Conservation (phyloP, 768 basidiomycete species). For the Boletus insuetus region DNA sequence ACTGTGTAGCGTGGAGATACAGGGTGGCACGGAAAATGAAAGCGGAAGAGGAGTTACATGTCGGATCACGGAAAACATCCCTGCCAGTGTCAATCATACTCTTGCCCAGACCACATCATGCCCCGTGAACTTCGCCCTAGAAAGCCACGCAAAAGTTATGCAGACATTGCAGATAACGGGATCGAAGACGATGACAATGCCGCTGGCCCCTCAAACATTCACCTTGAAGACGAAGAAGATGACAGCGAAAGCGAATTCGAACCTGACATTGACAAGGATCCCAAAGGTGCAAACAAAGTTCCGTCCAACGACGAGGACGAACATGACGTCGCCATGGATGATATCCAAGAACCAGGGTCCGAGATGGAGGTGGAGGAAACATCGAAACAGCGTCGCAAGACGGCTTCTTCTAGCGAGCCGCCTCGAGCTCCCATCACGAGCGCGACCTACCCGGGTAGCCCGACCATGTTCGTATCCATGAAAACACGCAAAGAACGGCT, state of each 20-base stretch:
- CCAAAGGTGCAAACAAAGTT: constrained; percentile 27
- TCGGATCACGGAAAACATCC: background rate
- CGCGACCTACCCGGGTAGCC: background rate
- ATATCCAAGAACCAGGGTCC: constrained; percentile 9
- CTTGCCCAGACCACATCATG: constrained; percentile 35
- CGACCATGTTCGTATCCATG: background rate
- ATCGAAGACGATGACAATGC: constrained; percentile 31
- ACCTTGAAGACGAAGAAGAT: constrained; percentile 14
- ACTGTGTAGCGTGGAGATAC: too few relatives aligned
- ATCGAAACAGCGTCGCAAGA: constrained; percentile 12
- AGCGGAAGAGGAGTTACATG: too few relatives aligned
- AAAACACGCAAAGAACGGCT: constrained; percentile 18
- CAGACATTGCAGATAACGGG: constrained; percentile 34
- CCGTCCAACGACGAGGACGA: constrained; percentile 36
- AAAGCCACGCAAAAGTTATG: constrained; percentile 51
- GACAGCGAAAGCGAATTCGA: constrained; percentile 58
- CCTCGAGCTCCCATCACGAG: background rate
- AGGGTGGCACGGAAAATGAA: too few relatives aligned
- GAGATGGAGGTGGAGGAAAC: constrained; percentile 13
- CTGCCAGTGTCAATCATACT: too few relatives aligned
- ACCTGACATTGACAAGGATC: constrained; percentile 39
- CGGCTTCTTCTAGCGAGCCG: constrained; percentile 2
- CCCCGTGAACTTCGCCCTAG: constrained; percentile 54
- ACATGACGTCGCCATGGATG: constrained; percentile 17
- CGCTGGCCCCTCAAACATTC: constrained; percentile 41